Evolutionary conservation across 345 rosid genomes (phyloP), one percentile per base, ranked within the genome.

Genomic region (Lumnitzera racemosa): DNA sequence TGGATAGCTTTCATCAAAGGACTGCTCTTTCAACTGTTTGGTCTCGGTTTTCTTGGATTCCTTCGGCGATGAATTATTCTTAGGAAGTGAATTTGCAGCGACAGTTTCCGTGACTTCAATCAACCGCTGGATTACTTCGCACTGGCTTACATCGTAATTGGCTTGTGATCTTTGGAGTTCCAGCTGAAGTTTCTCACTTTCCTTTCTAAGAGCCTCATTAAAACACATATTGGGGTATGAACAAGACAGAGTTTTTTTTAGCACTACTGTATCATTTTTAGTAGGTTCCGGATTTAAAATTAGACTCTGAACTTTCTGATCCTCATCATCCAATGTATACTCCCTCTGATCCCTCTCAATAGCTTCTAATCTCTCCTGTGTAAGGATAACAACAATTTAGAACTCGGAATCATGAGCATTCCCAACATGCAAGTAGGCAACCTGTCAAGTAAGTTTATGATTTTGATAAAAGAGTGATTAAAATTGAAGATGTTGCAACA

Each of bases 321-420:
- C 97, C 75, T 90, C 99, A 59, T 87, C 96, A 68, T 87, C 99
- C 55, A 94, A 65, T 24, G 95, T 94, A 61, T 90, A 94, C 75
- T 94, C 99, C 0, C 76, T 59, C 61, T 90, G 97, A 87, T 94
- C 96, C 73, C 69, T 84, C 79, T 88, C 99, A 65, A 94, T 94
- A 72, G 74, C 76, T 61, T 86, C 95, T 17, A 94, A 63, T 65
- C 97, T 82, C 83, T 90, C 97, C 97, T 91, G 77, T 29, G 80
- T 6, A 69, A 36, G 2, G 43, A 36, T 36, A 36, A 36, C 10
- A 36, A 36, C 43, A 36, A 2, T 36, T 36, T 5, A 36, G 10
- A 36, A 36, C 43, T 36, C 11, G 7, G 7, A 36, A 36, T 36
- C 43, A 36, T 36, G 43, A 36, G 43, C 43, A 36, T 36, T 10